Base-by-base conservation (phyloP, 2,329 filamentous ascomycete species). In the Leptosphaerulina australis region DNA sequence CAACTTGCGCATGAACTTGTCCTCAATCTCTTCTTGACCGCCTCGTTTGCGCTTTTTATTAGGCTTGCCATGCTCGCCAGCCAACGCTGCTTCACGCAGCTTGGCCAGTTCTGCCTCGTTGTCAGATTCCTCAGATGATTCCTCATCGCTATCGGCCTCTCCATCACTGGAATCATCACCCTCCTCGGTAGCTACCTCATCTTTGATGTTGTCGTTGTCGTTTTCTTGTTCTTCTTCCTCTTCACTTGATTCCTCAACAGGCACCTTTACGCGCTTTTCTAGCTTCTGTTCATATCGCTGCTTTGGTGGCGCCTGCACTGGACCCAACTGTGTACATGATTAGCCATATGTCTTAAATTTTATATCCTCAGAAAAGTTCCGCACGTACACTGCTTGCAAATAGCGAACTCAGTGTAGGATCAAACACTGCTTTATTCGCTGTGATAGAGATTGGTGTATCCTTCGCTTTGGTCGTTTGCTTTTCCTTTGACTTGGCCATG, bases 1-100 rank as follows among this genome's bases (percentile, higher is more conserved):
- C 22, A 92, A 71, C 57, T 85, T 85, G 46, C 81, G 77, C 74
- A 93, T 77, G 63, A 92, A 91, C 40, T 82, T 83, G 48, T 79
- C 82, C 66, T 91, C 88, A 2, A 91, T 73, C 47, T 89, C 84
- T 18, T 90, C 82, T 24, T 87, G 81, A 47, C 79, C 68, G 41
- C 76, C 85, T 50, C 87, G 79, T 54, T 75, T 76, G 45, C 73
- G 68, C 63, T 75, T 76, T 48, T 72, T 72, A 38, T 55, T 62
- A 58, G 45, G 52, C 46, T 58, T 67, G 26, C 63, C 66, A 54
- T 61, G 66, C 44, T 60, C 63, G 39, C 65, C 67, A 40, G 55
- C 66, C 44, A 66, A 34, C 21, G 60, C 53, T 3, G 63, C 56
- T 44, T 69, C 63, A 25, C 53, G 58, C 41, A 68, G 39, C 43